Evolutionary conservation across 106 monocot genomes (phyloP), one percentile per base, ranked within the genome.

Genomic region (Allium fistulosum): DNA sequence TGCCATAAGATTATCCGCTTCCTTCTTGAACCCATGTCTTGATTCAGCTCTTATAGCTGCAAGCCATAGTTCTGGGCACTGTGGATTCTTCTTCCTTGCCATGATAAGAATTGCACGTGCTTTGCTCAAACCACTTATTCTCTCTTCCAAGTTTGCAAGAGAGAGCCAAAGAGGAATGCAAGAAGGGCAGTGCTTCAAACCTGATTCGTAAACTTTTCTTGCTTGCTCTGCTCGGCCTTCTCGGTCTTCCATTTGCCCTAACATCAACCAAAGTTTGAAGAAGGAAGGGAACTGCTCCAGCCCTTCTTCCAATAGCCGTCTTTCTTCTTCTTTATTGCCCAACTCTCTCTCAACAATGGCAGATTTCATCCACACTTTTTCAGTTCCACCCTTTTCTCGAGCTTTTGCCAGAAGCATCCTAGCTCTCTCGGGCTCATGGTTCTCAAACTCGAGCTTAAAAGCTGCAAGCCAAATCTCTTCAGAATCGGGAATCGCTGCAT

Each of bases 301-400:
- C 3, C 92, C 92, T 77, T 97, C 92, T 74, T 92, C 88, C 11
- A 97, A 66, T 59, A 97, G 66, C 52, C 75, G 80, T 76, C 87
- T 82, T 73, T 97, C 92, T 62, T 97, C 97, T 14, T 53, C 48
- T 49, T 64, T 77, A 69, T 92, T 92, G 17, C 89, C 89, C 18
- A 97, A 63, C 56, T 97, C 97, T 64, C 97, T 86, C 80, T 97
- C 97, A 52, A 97, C 89, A 66, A 97, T 92, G 37, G 84, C 92
- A 61, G 97, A 97, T 62, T 97, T 97, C 97, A 97, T 97, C 97
- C 97, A 97, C 14, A 97, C 97, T 77, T 89, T 88, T 76, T 88
- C 97, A 14, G 97, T 97, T 56, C 92, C 97, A 51, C 96, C 97
- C 63, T 86, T 92, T 67, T 97, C 92, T 13, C 97, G 69, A 52